Evolutionary conservation across 78 protist species (phyloP).

Genomic region (Dictyostelium capitatum): DNA sequence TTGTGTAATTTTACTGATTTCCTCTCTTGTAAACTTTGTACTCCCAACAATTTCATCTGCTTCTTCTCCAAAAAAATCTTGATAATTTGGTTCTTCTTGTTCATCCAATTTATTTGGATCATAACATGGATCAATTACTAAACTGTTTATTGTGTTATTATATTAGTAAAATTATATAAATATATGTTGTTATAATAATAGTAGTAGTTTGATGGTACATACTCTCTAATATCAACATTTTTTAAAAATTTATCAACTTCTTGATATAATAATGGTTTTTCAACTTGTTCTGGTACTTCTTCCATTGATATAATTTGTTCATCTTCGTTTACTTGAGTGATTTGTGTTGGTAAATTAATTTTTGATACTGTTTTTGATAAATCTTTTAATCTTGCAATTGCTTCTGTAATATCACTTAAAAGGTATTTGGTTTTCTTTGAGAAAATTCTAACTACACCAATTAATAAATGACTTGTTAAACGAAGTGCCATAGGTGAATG

Average conservation of each 20-base stretch:
- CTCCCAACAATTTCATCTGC: neutral
- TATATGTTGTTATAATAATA: neutral
- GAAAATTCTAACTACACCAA: conserved; percentile 94
- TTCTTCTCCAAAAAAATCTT: neutral
- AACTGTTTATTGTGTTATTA: neutral
- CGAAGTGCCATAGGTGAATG: conserved; percentile 92
- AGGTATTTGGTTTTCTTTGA: conserved; percentile 83
- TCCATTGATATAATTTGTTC: conserved; percentile 29
- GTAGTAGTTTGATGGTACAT: neutral
- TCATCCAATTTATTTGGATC: conserved; percentile 58
- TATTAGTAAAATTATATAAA: neutral
- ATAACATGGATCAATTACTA: conserved; percentile 53
- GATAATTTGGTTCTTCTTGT: conserved; percentile 3
- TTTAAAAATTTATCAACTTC: conserved; percentile 43
- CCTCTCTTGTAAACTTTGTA: neutral
- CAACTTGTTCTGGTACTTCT: neutral
- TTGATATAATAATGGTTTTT: conserved; percentile 20
- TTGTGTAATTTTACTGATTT: neutral
- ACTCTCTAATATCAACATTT: conserved; percentile 53
- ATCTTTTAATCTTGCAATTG: conserved; percentile 78
- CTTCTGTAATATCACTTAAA: conserved; percentile 84
- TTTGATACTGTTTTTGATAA: conserved; percentile 37
- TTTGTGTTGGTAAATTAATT: conserved; percentile 8
- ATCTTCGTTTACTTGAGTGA: neutral
- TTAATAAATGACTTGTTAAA: conserved; percentile 91